Conservation (phyloP, 1,284 basidiomycete genomes). For the Heliocybe sulcata region DNA sequence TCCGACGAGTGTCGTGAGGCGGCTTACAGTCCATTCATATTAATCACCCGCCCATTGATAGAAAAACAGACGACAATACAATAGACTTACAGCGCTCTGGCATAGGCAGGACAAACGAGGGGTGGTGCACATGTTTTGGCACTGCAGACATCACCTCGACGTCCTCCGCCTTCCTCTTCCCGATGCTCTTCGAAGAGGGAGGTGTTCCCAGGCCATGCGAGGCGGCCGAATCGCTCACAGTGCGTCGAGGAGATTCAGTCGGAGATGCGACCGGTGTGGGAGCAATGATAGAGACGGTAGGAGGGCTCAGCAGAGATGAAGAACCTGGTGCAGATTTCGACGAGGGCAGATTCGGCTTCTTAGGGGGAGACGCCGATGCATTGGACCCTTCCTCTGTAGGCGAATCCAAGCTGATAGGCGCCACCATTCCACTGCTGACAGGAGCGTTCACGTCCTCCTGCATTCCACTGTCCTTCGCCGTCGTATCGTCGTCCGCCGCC, state of each 20-base stretch:
- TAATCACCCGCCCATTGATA: background rate
- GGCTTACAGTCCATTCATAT: background rate
- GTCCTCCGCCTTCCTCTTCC: conserved; percentile 2
- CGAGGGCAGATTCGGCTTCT: background rate
- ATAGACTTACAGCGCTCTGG: background rate
- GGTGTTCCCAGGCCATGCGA: background rate
- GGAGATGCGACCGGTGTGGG: background rate
- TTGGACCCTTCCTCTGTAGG: background rate
- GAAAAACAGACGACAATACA: background rate
- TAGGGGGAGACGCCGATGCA: background rate
- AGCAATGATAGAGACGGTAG: background rate
- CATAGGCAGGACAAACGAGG: background rate
- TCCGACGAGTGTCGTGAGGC: background rate
- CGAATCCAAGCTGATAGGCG: background rate
- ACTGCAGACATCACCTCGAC: background rate
- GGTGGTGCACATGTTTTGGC: background rate
- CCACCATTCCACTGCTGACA: background rate
- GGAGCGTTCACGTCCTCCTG: background rate
- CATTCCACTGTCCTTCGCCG: background rate
- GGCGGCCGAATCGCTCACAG: background rate
- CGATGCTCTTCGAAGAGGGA: background rate
- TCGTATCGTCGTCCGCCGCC: background rate
- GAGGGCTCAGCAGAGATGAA: background rate
- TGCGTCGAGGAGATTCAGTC: background rate
- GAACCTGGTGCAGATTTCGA: background rate